A percentile compares a stretch with the other conserved stretches of the same genome.
Conservation (phyloP, 305 asterid species). For the Coffea humblotiana region DNA sequence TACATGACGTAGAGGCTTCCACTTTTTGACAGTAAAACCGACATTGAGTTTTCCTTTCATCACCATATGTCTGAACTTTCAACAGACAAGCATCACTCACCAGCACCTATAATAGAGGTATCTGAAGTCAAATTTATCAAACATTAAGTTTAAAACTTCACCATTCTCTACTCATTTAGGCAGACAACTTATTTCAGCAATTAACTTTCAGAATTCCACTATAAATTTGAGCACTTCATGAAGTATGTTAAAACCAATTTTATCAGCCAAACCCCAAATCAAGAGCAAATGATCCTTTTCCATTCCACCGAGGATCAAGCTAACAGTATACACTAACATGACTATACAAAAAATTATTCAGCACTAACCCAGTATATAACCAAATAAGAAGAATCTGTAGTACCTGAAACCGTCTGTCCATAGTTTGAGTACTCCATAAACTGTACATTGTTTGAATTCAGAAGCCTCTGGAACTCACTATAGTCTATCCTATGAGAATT, state of each 20-base stretch:
- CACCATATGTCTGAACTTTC: neutral
- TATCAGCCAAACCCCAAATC: neutral
- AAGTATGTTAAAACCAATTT: neutral
- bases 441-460: constrained; percentile 76
- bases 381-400: constrained; percentile 1
- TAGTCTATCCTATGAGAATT: constrained; percentile 70
- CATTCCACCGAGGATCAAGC: neutral
- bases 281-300: neutral
- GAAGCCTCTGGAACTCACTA: constrained; percentile 86
- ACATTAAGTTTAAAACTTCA: neutral
- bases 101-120: neutral
- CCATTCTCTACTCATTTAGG: neutral
- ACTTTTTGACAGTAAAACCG: neutral
- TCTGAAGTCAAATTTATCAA: neutral
- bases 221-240: neutral
- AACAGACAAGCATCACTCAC: neutral
- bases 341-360: neutral
- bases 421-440: constrained; percentile 96
- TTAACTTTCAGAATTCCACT: neutral
- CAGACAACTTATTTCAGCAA: neutral
- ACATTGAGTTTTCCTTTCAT: neutral
- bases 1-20: neutral
- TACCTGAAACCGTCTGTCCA: constrained; percentile 94
- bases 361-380: neutral
- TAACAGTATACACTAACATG: neutral